These are phyloP conservation scores for Leptomonas pyrrhocoris DNA, from an alignment of 208 protist species.

Conservation along the genomic window DNA sequence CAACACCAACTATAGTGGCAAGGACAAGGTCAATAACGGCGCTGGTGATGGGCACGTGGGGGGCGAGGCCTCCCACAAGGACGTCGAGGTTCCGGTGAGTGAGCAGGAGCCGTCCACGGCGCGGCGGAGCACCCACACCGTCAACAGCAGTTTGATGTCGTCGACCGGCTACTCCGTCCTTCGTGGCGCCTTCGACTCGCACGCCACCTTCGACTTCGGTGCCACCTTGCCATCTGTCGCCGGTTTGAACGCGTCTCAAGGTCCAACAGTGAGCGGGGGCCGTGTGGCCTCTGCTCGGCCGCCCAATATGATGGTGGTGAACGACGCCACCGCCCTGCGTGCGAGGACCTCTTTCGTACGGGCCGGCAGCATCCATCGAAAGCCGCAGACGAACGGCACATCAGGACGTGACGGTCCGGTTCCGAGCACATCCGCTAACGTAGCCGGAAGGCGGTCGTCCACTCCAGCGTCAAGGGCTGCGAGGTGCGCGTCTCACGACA, in stretches of 20 bases:
- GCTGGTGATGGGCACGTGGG: background rate
- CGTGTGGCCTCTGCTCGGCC: background rate
- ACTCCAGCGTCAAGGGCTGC: background rate
- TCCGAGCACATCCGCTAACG: background rate
- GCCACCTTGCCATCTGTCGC: conserved; percentile 9
- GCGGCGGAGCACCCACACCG: background rate
- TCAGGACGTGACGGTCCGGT: background rate
- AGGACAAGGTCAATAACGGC: background rate
- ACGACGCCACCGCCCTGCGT: conserved; percentile 3
- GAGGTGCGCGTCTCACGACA: background rate
- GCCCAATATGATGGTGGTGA: conserved; percentile 7
- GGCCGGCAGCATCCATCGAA: background rate
- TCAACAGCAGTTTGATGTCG: conserved; percentile 10
- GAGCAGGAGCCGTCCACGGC: background rate
- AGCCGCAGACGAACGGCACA: background rate
- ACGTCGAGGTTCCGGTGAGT: background rate
- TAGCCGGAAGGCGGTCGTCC: background rate
- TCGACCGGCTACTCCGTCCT: conserved; percentile 12
- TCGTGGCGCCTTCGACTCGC: conserved; percentile 7
- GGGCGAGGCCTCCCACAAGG: background rate
- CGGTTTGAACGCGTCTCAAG: background rate
- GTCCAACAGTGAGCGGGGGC: background rate
- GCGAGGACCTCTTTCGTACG: conserved; percentile 10
- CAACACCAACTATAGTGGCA: background rate
- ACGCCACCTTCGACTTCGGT: conserved; percentile 5